These are phyloP conservation scores for Mesotaenium endlicherianum DNA, from an alignment of 139 green algal genomes.

Conservation along the genomic window DNA sequence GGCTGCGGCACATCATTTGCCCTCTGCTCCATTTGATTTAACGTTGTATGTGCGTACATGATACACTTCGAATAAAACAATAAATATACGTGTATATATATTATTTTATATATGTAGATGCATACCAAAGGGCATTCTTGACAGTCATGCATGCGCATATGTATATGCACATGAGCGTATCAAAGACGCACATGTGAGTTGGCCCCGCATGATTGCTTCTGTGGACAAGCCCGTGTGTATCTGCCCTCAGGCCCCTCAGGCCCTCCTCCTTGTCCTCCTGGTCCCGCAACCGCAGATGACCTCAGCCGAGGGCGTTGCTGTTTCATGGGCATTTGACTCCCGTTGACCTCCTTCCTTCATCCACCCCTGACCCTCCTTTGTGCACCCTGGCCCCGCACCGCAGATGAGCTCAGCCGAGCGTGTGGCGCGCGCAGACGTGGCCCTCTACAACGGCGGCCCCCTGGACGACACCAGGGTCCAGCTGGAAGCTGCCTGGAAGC, in stretches of 20 bases:
- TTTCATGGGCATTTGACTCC: too few relatives aligned
- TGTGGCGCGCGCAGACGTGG: conserved; percentile 25
- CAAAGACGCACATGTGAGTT: too few relatives aligned
- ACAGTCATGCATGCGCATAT: too few relatives aligned
- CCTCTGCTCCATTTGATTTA: too few relatives aligned
- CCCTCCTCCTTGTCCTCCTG: neutral
- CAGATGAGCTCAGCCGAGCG: conserved; percentile 30
- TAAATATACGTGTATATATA: neutral
- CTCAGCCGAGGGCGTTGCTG: too few relatives aligned
- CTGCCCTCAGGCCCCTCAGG: neutral
- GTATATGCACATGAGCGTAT: neutral
- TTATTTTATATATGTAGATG: neutral
- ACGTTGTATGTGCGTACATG: neutral
- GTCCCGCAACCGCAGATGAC: neutral
- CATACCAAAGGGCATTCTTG: too few relatives aligned
- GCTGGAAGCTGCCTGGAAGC: conserved; percentile 4
- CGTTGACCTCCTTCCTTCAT: too few relatives aligned
- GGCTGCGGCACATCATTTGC: neutral
- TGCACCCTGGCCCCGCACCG: too few relatives aligned
- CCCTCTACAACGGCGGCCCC: conserved; percentile 11
- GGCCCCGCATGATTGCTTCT: too few relatives aligned
- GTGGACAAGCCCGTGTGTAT: neutral
- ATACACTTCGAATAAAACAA: neutral
- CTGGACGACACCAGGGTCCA: conserved; percentile 10
- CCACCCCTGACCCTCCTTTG: too few relatives aligned